phyloP scores from a whole-genome alignment of 2,329 filamentous ascomycete species.

The Chaetoscypha palmicola region DNA sequence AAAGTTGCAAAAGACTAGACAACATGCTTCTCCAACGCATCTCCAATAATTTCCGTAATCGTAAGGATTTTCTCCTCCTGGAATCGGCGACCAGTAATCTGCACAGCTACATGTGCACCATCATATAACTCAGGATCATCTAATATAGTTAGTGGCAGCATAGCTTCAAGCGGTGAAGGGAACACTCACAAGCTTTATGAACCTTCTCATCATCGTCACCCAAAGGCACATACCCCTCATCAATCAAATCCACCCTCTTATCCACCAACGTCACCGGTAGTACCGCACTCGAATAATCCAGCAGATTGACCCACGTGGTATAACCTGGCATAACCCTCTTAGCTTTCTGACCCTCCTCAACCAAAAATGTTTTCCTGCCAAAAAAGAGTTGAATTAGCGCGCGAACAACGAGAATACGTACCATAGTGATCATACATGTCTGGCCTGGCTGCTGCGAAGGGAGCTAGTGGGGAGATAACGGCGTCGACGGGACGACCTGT shows the following conservation, averaged over 20 bases:
- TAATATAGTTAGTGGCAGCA: constrained; percentile 41
- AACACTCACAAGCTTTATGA: constrained; percentile 45
- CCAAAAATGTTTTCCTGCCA: constrained; percentile 10
- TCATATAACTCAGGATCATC: constrained; percentile 38
- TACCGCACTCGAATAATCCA: constrained; percentile 53
- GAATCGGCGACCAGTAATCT: constrained; percentile 44
- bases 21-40: constrained; percentile 22
- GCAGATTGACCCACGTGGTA: constrained; percentile 34
- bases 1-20: no score
- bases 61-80: constrained; percentile 50
- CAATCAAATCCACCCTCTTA: constrained; percentile 32
- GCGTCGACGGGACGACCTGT: constrained; percentile 45
- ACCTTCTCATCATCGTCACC: constrained; percentile 37
- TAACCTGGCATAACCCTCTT: constrained; percentile 18
- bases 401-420: constrained; percentile 6
- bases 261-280: constrained; percentile 46
- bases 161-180: constrained; percentile 32
- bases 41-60: constrained; percentile 21
- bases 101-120: constrained; percentile 44
- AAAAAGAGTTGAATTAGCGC: constrained; percentile 3
- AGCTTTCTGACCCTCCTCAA: constrained; percentile 11
- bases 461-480: constrained; percentile 43
- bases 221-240: constrained; percentile 35
- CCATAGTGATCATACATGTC: constrained; percentile 41
- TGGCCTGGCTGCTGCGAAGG: constrained; percentile 42